Evolutionary conservation across 192 early-diverging fungal species (phyloP), one percentile per base, ranked within the genome.

Genomic region (Coemansia sp.): DNA sequence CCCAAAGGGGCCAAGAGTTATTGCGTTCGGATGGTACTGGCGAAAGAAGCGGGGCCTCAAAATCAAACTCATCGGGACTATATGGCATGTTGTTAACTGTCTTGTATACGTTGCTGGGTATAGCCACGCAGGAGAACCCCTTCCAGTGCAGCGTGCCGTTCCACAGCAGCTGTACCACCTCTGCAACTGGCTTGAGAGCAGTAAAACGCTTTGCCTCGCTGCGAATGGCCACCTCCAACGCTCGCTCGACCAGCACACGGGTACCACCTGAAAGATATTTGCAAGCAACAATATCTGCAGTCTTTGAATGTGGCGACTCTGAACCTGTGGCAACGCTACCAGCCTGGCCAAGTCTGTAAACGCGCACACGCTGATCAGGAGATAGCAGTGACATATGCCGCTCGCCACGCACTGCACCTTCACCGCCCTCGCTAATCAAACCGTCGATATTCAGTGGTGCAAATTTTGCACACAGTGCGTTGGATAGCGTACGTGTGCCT

Each of bases 391-490:
- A 75, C 59, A 75, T 66, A 56, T 75, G 72, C 27, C 61, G 45
- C 25, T 65, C 62, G 27, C 66, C 62, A 12, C 62, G 23, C 39
- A 63, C 43, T 30, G 3, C 15, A 8, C 17, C 13, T 17, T 51
- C 21, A 4, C 12, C 11, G 40, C 25, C 12, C 1, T 55, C 57
- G 23, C 57, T 59, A 10, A 49, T 43, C 46, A 75, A 19, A 2
- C 57, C 41, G 43, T 69, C 67, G 0, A 61, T 44, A 39, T 75
- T 66, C 13, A 69, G 57, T 10, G 72, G 72, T 10, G 71, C 64
- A 51, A 53, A 73, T 53, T 73, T 73, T 37, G 56, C 64, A 37
- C 71, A 73, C 41, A 73, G 71, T 24, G 71, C 71, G 27, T 67
- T 58, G 0, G 45, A 25, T 9, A 73, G 55, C 1, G 45, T 48